These are phyloP conservation scores for Lathyrus sativus DNA, from an alignment of 306 rosid genomes.

Conservation along the genomic window DNA sequence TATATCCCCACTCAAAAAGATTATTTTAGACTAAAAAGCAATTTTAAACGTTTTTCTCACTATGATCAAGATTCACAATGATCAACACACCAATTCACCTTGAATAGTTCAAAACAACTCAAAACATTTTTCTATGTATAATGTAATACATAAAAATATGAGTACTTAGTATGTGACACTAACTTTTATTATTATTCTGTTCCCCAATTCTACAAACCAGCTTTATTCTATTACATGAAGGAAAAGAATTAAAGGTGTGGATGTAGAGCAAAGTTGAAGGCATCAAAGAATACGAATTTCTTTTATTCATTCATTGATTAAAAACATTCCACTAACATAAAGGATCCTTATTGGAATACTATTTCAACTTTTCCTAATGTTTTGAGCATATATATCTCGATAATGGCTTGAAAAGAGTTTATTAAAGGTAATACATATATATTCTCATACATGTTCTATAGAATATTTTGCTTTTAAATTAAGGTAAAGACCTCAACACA, in stretches of 20 bases:
- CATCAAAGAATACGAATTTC: conserved; percentile 74
- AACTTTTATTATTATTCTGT: conserved; percentile 6
- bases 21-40: too few relatives aligned
- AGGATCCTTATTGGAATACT: conserved; percentile 42
- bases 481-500: not conserved
- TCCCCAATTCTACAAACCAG: conserved; percentile 32
- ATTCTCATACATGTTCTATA: conserved; percentile 27
- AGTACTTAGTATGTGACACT: conserved; percentile 11
- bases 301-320: conserved; percentile 30
- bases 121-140: not conserved
- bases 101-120: not conserved
- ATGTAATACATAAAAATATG: not conserved
- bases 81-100: not conserved
- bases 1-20: too few relatives aligned
- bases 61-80: not conserved
- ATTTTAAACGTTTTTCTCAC: too few relatives aligned
- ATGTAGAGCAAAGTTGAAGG: conserved; percentile 36
- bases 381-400: conserved; percentile 31
- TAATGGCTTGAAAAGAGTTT: conserved; percentile 40
- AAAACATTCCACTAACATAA: conserved; percentile 57
- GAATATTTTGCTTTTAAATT: conserved; percentile 40
- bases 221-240: conserved; percentile 54
- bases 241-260: conserved; percentile 6
- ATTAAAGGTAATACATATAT: conserved; percentile 38
- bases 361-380: conserved; percentile 45